These are phyloP conservation scores for Trichosporon ovoides DNA, from an alignment of 1,284 basidiomycete species.

Conservation along the genomic window DNA sequence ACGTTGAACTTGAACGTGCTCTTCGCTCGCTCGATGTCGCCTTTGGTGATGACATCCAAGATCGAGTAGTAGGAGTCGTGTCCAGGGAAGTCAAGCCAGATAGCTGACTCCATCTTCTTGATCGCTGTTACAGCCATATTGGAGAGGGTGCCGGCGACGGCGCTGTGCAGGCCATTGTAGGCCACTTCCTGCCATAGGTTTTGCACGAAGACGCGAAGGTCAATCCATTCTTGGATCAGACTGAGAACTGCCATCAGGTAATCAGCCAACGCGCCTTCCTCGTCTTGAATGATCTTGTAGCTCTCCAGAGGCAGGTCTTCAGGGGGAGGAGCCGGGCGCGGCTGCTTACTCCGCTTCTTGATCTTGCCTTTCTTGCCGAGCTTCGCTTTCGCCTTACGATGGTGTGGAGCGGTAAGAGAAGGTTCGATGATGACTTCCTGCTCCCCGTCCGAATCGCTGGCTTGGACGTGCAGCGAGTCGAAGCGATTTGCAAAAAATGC, in stretches of 20 bases:
- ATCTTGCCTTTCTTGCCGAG: neutral
- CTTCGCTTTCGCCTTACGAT: neutral
- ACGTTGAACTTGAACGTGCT: neutral
- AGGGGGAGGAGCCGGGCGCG: neutral
- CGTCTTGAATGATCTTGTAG: neutral
- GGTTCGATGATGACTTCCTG: too few relatives aligned
- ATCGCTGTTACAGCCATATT: neutral
- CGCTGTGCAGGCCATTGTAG: neutral
- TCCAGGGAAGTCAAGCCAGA: neutral
- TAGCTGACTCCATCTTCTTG: neutral
- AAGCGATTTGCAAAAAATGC: too few relatives aligned
- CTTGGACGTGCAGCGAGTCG: neutral
- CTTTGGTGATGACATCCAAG: neutral
- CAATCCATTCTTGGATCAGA: neutral
- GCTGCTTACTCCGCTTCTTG: neutral
- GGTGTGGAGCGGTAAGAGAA: too few relatives aligned
- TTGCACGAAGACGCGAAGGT: neutral
- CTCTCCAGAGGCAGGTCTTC: neutral
- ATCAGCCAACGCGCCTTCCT: neutral
- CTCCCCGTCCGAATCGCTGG: neutral
- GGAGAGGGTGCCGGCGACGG: neutral
- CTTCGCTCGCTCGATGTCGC: neutral
- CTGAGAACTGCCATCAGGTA: neutral
- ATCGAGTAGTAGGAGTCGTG: neutral
- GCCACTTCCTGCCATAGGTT: neutral